A percentile compares a stretch with the other conserved stretches of the same genome.
Evolutionary conservation across 139 green algal species (phyloP).

Genomic region (Ettlia oleoabundans): DNA sequence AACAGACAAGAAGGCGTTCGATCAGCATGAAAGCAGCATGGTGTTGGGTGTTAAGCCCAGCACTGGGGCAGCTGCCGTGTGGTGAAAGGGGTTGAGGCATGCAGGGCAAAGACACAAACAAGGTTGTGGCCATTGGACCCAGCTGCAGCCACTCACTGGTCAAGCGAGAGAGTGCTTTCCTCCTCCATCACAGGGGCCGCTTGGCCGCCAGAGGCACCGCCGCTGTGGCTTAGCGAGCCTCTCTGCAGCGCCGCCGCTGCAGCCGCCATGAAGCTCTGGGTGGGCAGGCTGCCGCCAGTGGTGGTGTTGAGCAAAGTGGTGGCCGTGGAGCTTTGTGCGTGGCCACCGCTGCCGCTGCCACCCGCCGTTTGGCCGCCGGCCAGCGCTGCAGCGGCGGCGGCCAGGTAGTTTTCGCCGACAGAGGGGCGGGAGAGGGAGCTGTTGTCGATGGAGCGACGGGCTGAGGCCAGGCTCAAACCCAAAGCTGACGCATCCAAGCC

Average conservation of each 20-base stretch:
- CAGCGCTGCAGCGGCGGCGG: slow-evolving; percentile 4
- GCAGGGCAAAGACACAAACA: too few relatives aligned
- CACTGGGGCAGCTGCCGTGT: too few relatives aligned
- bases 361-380: not conserved
- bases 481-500: not conserved
- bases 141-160: slow-evolving; percentile 29
- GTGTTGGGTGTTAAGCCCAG: too few relatives aligned
- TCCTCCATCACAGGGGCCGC: not conserved
- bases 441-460: slow-evolving; percentile 38
- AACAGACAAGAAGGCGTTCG: too few relatives aligned
- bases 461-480: not conserved
- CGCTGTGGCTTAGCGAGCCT: not conserved
- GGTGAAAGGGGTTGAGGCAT: too few relatives aligned
- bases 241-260: slow-evolving; percentile 2
- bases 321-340: not conserved
- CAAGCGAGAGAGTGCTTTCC: slow-evolving; percentile 6
- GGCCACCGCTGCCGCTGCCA: not conserved
- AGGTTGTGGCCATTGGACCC: too few relatives aligned
- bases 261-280: not conserved
- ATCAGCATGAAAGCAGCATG: too few relatives aligned
- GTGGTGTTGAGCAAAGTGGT: not conserved
- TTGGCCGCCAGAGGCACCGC: not conserved
- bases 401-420: not conserved
- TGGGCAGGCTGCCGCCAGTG: slow-evolving; percentile 16
- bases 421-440: not conserved